A percentile compares a stretch with the other conserved stretches of the same genome.
Evolutionary conservation across 75 land plant genomes (phyloP).

Genomic region (Ceratopteris richardii): DNA sequence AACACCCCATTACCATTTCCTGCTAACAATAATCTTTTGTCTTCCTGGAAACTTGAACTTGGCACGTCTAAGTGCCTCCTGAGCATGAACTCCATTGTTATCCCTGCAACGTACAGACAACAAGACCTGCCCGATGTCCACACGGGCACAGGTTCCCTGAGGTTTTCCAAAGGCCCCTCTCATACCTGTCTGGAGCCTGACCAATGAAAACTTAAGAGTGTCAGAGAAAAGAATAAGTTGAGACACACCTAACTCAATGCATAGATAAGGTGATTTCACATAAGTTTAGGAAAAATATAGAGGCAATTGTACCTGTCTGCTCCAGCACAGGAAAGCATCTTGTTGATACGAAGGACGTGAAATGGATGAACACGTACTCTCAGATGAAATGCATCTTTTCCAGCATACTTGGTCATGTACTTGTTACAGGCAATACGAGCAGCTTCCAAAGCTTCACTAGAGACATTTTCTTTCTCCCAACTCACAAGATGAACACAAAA

Average conservation of each 20-base stretch:
- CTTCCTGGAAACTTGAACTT: constrained; percentile 60
- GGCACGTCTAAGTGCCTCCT: constrained; percentile 49
- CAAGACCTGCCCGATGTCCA: constrained; percentile 42
- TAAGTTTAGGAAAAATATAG: background rate
- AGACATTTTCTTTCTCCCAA: constrained; percentile 59
- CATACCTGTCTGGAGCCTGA: constrained; percentile 57
- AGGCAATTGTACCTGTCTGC: constrained; percentile 28
- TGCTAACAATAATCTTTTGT: constrained; percentile 48
- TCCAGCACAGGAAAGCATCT: constrained; percentile 62
- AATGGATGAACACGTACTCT: constrained; percentile 52
- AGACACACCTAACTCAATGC: no score
- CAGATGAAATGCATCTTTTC: constrained; percentile 59
- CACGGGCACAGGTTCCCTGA: constrained; percentile 49
- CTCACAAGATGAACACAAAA: constrained; percentile 51
- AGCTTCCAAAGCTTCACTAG: constrained; percentile 49
- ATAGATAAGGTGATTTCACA: no score
- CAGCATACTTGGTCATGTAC: constrained; percentile 53
- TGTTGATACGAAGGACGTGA: constrained; percentile 61
- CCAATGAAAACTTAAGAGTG: background rate
- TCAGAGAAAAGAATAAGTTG: background rate
- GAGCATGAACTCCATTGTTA: constrained; percentile 30
- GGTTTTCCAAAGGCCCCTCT: constrained; percentile 60
- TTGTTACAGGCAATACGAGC: constrained; percentile 65
- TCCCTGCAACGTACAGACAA: constrained; percentile 54
- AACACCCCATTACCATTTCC: background rate